phyloP scores from a whole-genome alignment of 2,329 filamentous ascomycete species.

The Cercospora sp. region DNA sequence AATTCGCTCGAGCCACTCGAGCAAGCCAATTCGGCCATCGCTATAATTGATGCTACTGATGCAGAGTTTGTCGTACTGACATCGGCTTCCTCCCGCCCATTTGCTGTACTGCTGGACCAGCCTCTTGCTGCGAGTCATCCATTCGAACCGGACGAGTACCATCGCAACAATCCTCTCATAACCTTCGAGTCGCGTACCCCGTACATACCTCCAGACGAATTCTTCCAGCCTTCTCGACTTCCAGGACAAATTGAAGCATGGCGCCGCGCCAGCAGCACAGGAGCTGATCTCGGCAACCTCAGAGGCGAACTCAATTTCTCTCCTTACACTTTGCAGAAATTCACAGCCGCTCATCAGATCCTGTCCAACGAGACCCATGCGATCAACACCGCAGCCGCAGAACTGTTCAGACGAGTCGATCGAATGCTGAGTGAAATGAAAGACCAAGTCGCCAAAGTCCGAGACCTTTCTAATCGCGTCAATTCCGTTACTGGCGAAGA shows the following conservation, averaged over 20 bases:
- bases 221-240: slow-evolving; percentile 59
- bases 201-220: slow-evolving; percentile 53
- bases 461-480: slow-evolving; percentile 65
- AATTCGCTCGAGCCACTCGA: slow-evolving; percentile 32
- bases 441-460: slow-evolving; percentile 66
- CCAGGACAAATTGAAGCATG: slow-evolving; percentile 46
- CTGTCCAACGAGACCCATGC: slow-evolving; percentile 68
- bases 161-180: slow-evolving; percentile 36
- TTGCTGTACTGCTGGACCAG: slow-evolving; percentile 53
- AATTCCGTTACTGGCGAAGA: slow-evolving; percentile 66
- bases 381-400: slow-evolving; percentile 68
- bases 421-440: slow-evolving; percentile 66
- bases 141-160: slow-evolving; percentile 28
- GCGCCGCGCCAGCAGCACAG: slow-evolving; percentile 22
- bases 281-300: slow-evolving; percentile 53
- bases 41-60: slow-evolving; percentile 55
- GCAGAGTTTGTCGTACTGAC: slow-evolving; percentile 60
- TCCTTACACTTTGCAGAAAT: slow-evolving; percentile 67
- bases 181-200: slow-evolving; percentile 62
- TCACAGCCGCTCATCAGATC: slow-evolving; percentile 71
- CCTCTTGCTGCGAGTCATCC: slow-evolving; percentile 61
- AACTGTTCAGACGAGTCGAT: slow-evolving; percentile 71
- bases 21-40: slow-evolving; percentile 47
- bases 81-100: slow-evolving; percentile 38
- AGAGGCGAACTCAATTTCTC: slow-evolving; percentile 70